Evolutionary conservation across 2,329 filamentous ascomycete species (phyloP), one percentile per base, ranked within the genome.

Genomic region (Trichoderma lentiforme): DNA sequence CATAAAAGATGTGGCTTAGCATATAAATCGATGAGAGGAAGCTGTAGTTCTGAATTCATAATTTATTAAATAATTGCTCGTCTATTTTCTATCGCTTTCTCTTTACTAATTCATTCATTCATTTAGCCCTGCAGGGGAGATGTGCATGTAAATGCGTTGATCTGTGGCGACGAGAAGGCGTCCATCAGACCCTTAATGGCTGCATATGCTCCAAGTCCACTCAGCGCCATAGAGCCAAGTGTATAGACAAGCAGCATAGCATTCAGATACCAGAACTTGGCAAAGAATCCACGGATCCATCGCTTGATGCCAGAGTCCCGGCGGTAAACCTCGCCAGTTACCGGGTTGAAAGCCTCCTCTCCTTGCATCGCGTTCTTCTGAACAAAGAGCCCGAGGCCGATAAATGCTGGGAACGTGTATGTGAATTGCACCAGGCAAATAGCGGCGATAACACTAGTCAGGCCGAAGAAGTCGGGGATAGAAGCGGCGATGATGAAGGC

Each of bases 371-470:
- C 73, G 43, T 72, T 68, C 26, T 71, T 73, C 58, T 74, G 74
- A 11, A 76, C 73, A 57, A 73, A 73, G 57, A 71, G 74, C 15
- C 73, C 73, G 3, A 76, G 58, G 15, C 74, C 74, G 57, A 76
- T 72, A 8, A 77, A 62, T 8, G 86, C 85, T 0, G 88, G 87
- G 75, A 90, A 86, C 3, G 86, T 88, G 78, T 90, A 90, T 3
- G 85, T 87, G 78, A 90, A 89, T 72, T 88, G 85, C 68, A 90
- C 77, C 71, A 89, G 87, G 75, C 85, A 87, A 2, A 87, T 78
- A 2, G 87, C 87, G 4, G 84, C 84, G 24, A 89, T 84, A 57
- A 90, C 80, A 3, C 82, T 82, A 28, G 82, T 80, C 57, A 87
- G 78, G 60, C 82, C 82, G 9, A 81, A 82, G 72, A 87, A 84